phyloP scores from a whole-genome alignment of 805 yeast species.

The Candida takata region DNA sequence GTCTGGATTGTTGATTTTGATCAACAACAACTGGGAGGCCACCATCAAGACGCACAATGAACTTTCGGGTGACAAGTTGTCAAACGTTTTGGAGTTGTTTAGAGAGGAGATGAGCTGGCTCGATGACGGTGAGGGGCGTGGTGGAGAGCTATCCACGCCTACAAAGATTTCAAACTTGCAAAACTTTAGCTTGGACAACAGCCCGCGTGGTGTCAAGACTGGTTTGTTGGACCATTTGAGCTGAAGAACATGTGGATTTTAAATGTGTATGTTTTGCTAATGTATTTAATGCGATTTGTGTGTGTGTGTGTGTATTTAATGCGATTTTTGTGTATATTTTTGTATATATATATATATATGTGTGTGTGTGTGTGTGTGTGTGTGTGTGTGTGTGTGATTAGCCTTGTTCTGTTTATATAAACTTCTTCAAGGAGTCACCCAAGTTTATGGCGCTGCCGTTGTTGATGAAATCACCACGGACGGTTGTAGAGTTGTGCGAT shows the following conservation, averaged over 20 bases:
- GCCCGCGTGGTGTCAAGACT: slow-evolving; percentile 17
- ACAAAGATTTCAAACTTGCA: slow-evolving; percentile 8
- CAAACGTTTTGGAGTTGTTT: slow-evolving; percentile 37
- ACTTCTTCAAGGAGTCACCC: slow-evolving; percentile 1
- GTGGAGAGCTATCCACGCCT: slow-evolving; percentile 5
- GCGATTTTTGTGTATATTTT: neutral
- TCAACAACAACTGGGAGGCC: slow-evolving; percentile 32
- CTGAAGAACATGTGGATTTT: too few species aligned
- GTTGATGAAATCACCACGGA: neutral
- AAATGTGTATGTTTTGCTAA: neutral
- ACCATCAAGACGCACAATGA: slow-evolving; percentile 41
- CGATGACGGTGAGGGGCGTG: slow-evolving; percentile 10
- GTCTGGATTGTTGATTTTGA: slow-evolving; percentile 23
- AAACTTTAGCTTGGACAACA: slow-evolving; percentile 19
- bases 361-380: too few species aligned
- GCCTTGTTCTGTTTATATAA: too few species aligned
- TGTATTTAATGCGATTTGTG: neutral
- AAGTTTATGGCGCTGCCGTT: neutral
- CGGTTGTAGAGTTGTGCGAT: neutral
- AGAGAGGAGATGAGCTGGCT: slow-evolving; percentile 31
- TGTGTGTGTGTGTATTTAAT: neutral
- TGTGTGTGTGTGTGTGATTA: too few species aligned
- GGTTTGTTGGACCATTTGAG: neutral
- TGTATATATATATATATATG: neutral
- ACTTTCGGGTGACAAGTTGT: slow-evolving; percentile 34